A percentile compares a stretch with the other conserved stretches of the same genome.
Evolutionary conservation across 192 early-diverging fungal species (phyloP).

Genomic region (Coemansia sp.): DNA sequence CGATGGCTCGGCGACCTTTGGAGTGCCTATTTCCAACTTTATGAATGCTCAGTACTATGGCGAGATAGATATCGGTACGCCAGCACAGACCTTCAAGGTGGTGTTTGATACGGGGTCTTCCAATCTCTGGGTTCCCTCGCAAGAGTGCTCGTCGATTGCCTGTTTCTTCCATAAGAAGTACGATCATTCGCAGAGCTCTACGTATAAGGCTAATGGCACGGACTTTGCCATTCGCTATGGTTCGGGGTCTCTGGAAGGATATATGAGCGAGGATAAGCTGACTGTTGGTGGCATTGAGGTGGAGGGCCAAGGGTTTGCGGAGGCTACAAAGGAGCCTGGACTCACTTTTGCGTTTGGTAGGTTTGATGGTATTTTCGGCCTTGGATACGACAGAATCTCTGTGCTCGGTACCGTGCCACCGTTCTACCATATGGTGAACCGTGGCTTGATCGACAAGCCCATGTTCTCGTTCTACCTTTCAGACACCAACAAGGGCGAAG

Average conservation of each 20-base stretch:
- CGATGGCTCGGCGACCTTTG: slow-evolving; percentile 57
- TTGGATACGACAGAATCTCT: slow-evolving; percentile 87
- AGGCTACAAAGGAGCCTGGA: slow-evolving; percentile 94
- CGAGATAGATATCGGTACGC: slow-evolving; percentile 80
- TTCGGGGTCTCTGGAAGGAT: slow-evolving; percentile 88
- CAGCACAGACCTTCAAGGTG: slow-evolving; percentile 86
- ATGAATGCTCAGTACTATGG: slow-evolving; percentile 98
- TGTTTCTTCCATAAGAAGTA: slow-evolving; percentile 92
- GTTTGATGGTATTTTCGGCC: slow-evolving; percentile 97
- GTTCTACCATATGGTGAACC: slow-evolving; percentile 88
- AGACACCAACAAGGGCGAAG: slow-evolving; percentile 56
- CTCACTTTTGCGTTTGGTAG: slow-evolving; percentile 89
- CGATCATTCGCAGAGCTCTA: slow-evolving; percentile 74
- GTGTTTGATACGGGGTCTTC: slow-evolving; percentile 93
- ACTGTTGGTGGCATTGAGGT: slow-evolving; percentile 70
- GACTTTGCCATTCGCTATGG: slow-evolving; percentile 95
- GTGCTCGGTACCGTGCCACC: slow-evolving; percentile 88
- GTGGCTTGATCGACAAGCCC: slow-evolving; percentile 75
- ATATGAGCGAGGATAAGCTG: slow-evolving; percentile 81
- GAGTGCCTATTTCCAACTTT: slow-evolving; percentile 83
- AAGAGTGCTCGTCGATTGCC: slow-evolving; percentile 89
- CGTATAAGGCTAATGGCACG: slow-evolving; percentile 87
- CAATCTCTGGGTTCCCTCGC: slow-evolving; percentile 96
- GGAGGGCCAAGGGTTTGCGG: slow-evolving; percentile 83
- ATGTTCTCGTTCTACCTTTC: slow-evolving; percentile 89